phyloP scores from a whole-genome alignment of 2,329 filamentous ascomycete genomes.

The Hymenotorrendiella dingleyae region DNA sequence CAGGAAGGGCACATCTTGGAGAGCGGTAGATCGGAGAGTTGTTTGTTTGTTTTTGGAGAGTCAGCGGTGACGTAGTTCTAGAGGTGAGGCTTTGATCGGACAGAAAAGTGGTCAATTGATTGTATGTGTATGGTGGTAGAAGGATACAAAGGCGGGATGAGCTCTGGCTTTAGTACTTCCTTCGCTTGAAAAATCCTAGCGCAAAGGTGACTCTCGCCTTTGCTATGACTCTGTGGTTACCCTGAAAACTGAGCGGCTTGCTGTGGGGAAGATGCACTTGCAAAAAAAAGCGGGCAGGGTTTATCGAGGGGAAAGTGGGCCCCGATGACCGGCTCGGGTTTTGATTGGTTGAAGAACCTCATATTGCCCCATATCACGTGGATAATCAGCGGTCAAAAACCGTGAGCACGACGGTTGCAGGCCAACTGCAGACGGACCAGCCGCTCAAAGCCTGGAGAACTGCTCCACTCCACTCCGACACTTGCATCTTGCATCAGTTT shows the following conservation, averaged over 20 bases:
- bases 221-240: slow-evolving; percentile 3
- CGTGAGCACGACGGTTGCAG: no score
- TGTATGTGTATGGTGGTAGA: not conserved
- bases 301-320: no score
- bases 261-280: slow-evolving; percentile 4
- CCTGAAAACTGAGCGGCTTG: not conserved
- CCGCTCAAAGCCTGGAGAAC: no score
- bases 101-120: not conserved
- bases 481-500: no score
- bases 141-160: not conserved
- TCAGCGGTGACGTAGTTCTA: not conserved
- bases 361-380: no score
- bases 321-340: no score
- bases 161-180: not conserved
- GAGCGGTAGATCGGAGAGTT: not conserved
- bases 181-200: not conserved
- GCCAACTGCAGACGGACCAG: no score
- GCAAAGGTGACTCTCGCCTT: not conserved
- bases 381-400: no score
- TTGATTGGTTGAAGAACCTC: no score
- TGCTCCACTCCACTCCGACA: no score
- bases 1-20: slow-evolving; percentile 40
- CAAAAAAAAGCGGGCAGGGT: no score
- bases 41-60: not conserved
- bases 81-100: not conserved